Evolutionary conservation across 768 basidiomycete genomes (phyloP), one percentile per base, ranked within the genome.

Genomic region (Boletus insuetus): DNA sequence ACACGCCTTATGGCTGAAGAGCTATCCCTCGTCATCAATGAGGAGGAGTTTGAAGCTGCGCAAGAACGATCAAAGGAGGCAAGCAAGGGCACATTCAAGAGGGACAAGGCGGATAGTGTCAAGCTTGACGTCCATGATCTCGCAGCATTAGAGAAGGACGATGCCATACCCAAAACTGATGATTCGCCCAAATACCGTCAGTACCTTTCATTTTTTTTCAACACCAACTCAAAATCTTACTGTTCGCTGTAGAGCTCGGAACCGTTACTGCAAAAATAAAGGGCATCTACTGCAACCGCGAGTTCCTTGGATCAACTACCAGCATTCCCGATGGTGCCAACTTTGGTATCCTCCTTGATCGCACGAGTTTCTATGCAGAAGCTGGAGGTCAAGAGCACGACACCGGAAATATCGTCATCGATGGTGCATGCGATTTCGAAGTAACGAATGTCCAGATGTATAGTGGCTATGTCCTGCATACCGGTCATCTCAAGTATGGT

Each of bases 1-100:
- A 99, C 97, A 1, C 86, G 89, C 47, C 79, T 99, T 55, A 98
- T 99, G 97, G 97, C 97, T 5, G 91, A 95, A 69, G 97, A 99
- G 67, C 76, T 92, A 29, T 87, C 86, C 3, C 76, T 99, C 42
- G 78, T 76, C 8, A 82, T 98, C 64, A 94, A 98, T 66, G 86
- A 95, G 60, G 77, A 78, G 46, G 94, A 95, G 62, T 96, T 98
- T 63, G 92, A 92, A 61, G 82, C 82, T 59, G 97, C 97, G 10
- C 90, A 94, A 68, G 82, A 87, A 22, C 81, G 83, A 56, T 94
- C 91, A 42, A 94, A 91, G 71, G 91, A 94, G 67, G 94, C 93
- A 5, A 94, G 91, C 72, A 96, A 94, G 73, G 91, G 83, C 6
- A 82, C 84, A 4, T 76, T 81, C 46, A 95, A 91, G 76, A 87